phyloP scores from a whole-genome alignment of 2,329 filamentous ascomycete species.

The Aspergillus texensis region DNA sequence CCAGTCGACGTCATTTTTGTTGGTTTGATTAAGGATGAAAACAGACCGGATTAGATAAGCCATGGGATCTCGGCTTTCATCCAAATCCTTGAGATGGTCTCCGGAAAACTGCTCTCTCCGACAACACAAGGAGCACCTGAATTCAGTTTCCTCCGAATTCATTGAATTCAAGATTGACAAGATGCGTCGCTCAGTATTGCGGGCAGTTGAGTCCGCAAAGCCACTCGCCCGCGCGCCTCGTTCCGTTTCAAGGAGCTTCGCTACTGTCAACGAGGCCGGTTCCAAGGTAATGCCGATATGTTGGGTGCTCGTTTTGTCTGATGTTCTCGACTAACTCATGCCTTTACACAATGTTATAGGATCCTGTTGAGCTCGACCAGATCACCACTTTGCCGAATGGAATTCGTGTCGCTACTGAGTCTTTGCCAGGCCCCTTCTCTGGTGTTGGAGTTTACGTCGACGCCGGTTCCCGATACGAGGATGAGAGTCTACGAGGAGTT shows the following conservation, averaged over 20 bases:
- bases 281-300: constrained; percentile 34
- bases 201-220: constrained; percentile 42
- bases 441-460: constrained; percentile 96
- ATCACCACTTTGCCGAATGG: constrained; percentile 91
- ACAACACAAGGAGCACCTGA: constrained; percentile 14
- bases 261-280: constrained; percentile 35
- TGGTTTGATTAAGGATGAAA: not conserved
- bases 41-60: constrained; percentile 34
- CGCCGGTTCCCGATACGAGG: constrained; percentile 92
- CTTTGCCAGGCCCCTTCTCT: constrained; percentile 89
- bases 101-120: constrained; percentile 16
- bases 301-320: not conserved
- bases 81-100: constrained; percentile 22
- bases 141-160: constrained; percentile 4
- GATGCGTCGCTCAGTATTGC: constrained; percentile 46
- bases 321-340: constrained; percentile 1
- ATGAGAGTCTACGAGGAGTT: constrained; percentile 78
- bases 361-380: constrained; percentile 82
- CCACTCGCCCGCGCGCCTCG: constrained; percentile 38
- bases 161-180: constrained; percentile 16
- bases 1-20: not conserved
- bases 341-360: constrained; percentile 49
- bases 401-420: constrained; percentile 90
- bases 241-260: constrained; percentile 38
- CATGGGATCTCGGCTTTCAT: constrained; percentile 8